Base-by-base conservation (phyloP, 2,329 filamentous ascomycete genomes). In the Colletotrichum sp. region DNA sequence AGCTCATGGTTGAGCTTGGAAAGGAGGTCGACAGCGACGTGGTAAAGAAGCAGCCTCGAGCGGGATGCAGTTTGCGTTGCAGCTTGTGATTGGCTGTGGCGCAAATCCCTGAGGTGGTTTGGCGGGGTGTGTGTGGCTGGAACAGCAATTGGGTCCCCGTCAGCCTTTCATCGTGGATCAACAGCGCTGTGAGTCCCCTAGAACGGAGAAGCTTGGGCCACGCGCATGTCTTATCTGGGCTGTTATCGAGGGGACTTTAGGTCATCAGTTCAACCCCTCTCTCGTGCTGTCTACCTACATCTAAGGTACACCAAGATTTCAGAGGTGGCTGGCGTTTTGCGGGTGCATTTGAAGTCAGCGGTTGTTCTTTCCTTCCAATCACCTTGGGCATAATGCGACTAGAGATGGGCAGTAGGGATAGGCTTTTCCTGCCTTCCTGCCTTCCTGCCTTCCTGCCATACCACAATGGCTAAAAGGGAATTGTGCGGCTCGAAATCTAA, bases 1-100 rank as follows among this genome's bases (percentile, higher is more conserved):
- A 64, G 34, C 48, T 59, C 63, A 69, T 73, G 28, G 21, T 69
- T 58, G 38, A 73, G 56, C 73, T 24, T 26, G 63, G 34, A 58
- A 59, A 73, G 69, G 56, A 68, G 34, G 69, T 69, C 62, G 52
- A 36, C 18, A 52, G 48, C 69, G 28, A 61, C 63, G 63, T 48
- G 63, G 64, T 63, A 66, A 28, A 66, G 73, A 69, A 62, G 63
- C 63, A 73, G 69, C 56, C 70, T 73, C 48, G 28, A 72, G 69
- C 38, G 55, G 72, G 69, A 73, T 73, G 73, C 73, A 62, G 73
- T 75, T 73, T 75, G 64, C 73, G 70, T 48, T 52, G 64, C 73
- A 73, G 58, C 63, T 73, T 59, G 32, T 75, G 73, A 75, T 75
- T 75, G 73, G 73, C 18, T 30, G 48, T n/a, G 16, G 21, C 43